Base-by-base conservation (phyloP, 1,284 basidiomycete genomes). In the Naganishia liquefaciens region DNA sequence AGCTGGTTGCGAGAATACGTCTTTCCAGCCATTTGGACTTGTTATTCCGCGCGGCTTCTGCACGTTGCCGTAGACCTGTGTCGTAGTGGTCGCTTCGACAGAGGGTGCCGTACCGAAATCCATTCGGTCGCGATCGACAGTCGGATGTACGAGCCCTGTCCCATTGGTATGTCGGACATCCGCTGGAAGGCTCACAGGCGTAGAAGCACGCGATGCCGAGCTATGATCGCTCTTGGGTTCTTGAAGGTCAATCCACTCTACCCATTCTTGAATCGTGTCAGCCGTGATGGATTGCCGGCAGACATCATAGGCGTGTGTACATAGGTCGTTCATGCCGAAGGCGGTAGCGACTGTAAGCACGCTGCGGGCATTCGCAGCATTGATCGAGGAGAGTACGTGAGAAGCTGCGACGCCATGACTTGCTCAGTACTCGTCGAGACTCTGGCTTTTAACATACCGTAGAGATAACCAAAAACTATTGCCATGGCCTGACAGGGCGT, bases 281-380 rank as follows among this genome's bases (percentile, higher is more conserved):
- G 87, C 81, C 47, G 82, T 83, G 78, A 93, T 86, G 53, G 88
- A 88, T 68, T 84, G 85, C 70, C 84, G 83, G 81, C 87, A 90
- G 61, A 86, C 80, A 61, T 86, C 84, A 76, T 91, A 92, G n/a
- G 90, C 85, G 72, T 87, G 87, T 70, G 83, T 82, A 75, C 86
- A 88, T 33, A 93, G 81, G 51, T 92, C 89, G 50, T 90, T 85
- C 87, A 93, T 89, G 49, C 88, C 89, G 51, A 93, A 84, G 43
- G 91, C 81, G 76, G 87, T 89, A 6, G 87, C 88, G 49, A 89
- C 88, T 42, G 90, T 88, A 57, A 93, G 85, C 46, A 91, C 88
- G 19, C 86, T 86, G 71, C 90, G 86, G 64, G 90, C 88, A 79
- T 93, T 93, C 71, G 85, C 82, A 53, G 87, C 83, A 70, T 84